Base-by-base conservation (phyloP, 495 filamentous ascomycete species). In the Tuber brumale region DNA sequence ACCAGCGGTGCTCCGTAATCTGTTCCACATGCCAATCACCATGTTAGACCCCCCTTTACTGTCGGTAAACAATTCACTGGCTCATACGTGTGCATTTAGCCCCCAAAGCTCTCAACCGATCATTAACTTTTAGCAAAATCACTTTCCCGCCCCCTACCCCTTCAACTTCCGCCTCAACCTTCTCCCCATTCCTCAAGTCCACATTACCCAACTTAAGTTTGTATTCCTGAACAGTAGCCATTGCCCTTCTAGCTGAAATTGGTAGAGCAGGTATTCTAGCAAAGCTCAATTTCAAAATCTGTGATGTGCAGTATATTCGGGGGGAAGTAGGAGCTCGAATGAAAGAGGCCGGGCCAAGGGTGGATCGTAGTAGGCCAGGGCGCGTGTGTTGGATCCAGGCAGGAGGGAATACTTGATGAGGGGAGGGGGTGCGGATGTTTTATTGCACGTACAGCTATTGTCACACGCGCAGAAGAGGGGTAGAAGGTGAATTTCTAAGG, bases 81-180 rank as follows among this genome's bases (percentile, higher is more conserved):
- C 12, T 31, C 78, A 86, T 97, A 88, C 97, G 95, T 12, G 96
- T 97, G 85, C 95, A 99, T 71, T 90, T 93, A n/a, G 93, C 85
- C 46, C 92, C 93, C 75, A 94, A 81, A 35, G 94, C 95, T 82
- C 94, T 90, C 45, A 93, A 86, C 75, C 91, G 87, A 76, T 90
- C 91, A 70, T 89, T 90, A 27, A 92, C 85, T 78, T 94, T 95
- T 72, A 95, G 85, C 16, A 99, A 86, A 16, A 99, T 86, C 0
- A 98, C 90, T 84, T 97, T 98, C 43, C 89, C 93, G 27, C 89
- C 91, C 70, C 91, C 88, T 61, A 99, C 86, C 0, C 95, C 95
- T 78, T 98, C 94, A 0, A 99, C 90, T 80, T 97, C 94, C 16
- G 88, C 91, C 85, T 98, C 94, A 74, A 90, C 86, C 86, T 97